Evolutionary conservation across 805 yeast species (phyloP), one percentile per base, ranked within the genome.

Genomic region (Schwanniomyces vanrijiae): DNA sequence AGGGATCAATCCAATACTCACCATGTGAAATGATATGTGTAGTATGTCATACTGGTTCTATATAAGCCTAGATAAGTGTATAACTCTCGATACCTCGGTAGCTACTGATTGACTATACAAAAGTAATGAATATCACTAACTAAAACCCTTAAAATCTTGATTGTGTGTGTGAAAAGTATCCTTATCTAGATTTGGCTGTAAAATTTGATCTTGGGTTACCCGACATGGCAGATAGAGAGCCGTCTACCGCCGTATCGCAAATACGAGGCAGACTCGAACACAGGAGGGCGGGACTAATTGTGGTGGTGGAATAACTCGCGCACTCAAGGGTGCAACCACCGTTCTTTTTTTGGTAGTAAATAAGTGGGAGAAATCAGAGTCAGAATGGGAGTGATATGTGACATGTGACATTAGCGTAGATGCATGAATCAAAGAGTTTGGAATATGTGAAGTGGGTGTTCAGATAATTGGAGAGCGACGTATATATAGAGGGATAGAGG

Each of bases 21-120:
- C 58, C 58, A 55, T 41, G 47, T 46, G 33, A 55, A 45, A 22
- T 49, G 48, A 47, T 51, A 55, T 10, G 52, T 45, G 44, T 53
- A 55, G 25, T 42, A 46, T 21, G 55, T 49, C 55, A 52, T 49
- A 24, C 33, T 42, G 22, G 4, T 6, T 26, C 29, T 26, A 26
- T 26, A 33, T 21, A 29, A 20, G 10, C 28, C 28, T 40, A 14
- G 14, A 19, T 31, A 14, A 31, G 18, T 16, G 20, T 14, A 10
- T 31, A 14, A 31, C 19, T 31, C 19, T 31, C 20, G 29, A 5
- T n/a, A 16, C 10, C 6, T 7, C 16, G 10, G 10, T 16, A 31
- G 35, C 20, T 19, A 31, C 35, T 16, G 35, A 16, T 31, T 5
- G 20, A 16, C 19, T 31, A 31, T 31, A 31, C 35, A 31, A 31